A percentile compares a stretch with the other conserved stretches of the same genome.
These are phyloP conservation scores for Amanita subjunquillea DNA, from an alignment of 768 basidiomycete genomes.

Conservation along the genomic window DNA sequence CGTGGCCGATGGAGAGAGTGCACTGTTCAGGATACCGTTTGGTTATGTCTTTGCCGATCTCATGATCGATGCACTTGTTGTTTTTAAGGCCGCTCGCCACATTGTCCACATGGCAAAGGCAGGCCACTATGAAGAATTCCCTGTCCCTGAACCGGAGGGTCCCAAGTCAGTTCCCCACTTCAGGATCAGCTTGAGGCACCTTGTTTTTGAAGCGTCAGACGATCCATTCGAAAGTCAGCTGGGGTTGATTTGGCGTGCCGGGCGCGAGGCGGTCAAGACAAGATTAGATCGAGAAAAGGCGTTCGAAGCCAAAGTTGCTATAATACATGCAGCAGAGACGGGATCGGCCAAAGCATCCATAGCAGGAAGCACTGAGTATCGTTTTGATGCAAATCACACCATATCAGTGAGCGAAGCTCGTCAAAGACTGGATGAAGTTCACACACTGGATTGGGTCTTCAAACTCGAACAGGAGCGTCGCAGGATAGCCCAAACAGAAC, in stretches of 20 bases:
- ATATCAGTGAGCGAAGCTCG: constrained; percentile 67
- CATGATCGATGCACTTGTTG: constrained; percentile 57
- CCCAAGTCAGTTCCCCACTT: constrained; percentile 66
- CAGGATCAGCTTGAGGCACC: constrained; percentile 40
- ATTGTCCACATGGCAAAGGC: constrained; percentile 43
- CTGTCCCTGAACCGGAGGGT: constrained; percentile 58
- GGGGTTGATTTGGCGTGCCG: constrained; percentile 64
- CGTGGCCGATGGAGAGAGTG: constrained; percentile 47
- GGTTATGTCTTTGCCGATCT: constrained; percentile 70
- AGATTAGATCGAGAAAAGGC: constrained; percentile 71
- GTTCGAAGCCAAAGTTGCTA: constrained; percentile 69
- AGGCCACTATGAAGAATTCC: constrained; percentile 41
- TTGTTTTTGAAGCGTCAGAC: constrained; percentile 75
- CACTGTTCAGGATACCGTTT: constrained; percentile 70
- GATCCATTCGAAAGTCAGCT: constrained; percentile 75
- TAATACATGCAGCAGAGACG: constrained; percentile 38
- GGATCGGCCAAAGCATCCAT: constrained; percentile 14
- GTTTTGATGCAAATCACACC: constrained; percentile 54
- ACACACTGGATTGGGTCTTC: constrained; percentile 65
- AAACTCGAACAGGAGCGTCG: constrained; percentile 38
- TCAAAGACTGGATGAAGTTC: constrained; percentile 52
- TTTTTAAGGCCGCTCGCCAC: constrained; percentile 68
- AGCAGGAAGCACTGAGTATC: constrained; percentile 35
- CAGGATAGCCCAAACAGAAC: constrained; percentile 40
- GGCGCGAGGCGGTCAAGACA: constrained; percentile 57